Evolutionary conservation across 176 grass and related monocot species (phyloP).

Genomic region (Eleusine coracana): DNA sequence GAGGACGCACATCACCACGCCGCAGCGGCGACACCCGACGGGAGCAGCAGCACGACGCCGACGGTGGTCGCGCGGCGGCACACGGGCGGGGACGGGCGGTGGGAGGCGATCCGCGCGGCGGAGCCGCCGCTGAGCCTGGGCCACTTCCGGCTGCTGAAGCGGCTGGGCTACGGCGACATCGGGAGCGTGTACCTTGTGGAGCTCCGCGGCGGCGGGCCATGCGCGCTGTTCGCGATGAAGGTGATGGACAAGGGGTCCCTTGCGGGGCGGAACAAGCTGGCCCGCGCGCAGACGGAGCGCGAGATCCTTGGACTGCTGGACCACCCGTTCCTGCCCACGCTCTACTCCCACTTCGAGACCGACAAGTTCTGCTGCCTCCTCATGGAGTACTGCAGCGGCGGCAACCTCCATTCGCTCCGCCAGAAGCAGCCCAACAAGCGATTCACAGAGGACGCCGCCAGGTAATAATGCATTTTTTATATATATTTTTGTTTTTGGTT

Average conservation of each 20-base stretch:
- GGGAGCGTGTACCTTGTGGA: slow-evolving; percentile 96
- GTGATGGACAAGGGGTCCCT: slow-evolving; percentile 91
- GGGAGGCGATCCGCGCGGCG: slow-evolving; percentile 74
- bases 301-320: slow-evolving; percentile 83
- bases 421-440: slow-evolving; percentile 82
- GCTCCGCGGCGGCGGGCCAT: slow-evolving; percentile 50
- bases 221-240: slow-evolving; percentile 87
- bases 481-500: too few species aligned
- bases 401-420: slow-evolving; percentile 89
- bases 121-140: slow-evolving; percentile 76
- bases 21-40: not conserved
- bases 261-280: slow-evolving; percentile 75
- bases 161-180: slow-evolving; percentile 91
- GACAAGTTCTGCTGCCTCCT: slow-evolving; percentile 89
- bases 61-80: slow-evolving; percentile 55
- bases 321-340: slow-evolving; percentile 90
- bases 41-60: slow-evolving; percentile 19
- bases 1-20: not conserved
- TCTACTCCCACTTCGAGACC: slow-evolving; percentile 93
- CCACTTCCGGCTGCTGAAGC: slow-evolving; percentile 77
- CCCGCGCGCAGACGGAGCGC: slow-evolving; percentile 78
- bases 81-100: slow-evolving; percentile 64
- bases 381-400: slow-evolving; percentile 95
- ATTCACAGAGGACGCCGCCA: slow-evolving; percentile 80
- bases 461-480: slow-evolving; percentile 10